phyloP scores from a whole-genome alignment of 768 basidiomycete species.

The Pisolithus microcarpus region DNA sequence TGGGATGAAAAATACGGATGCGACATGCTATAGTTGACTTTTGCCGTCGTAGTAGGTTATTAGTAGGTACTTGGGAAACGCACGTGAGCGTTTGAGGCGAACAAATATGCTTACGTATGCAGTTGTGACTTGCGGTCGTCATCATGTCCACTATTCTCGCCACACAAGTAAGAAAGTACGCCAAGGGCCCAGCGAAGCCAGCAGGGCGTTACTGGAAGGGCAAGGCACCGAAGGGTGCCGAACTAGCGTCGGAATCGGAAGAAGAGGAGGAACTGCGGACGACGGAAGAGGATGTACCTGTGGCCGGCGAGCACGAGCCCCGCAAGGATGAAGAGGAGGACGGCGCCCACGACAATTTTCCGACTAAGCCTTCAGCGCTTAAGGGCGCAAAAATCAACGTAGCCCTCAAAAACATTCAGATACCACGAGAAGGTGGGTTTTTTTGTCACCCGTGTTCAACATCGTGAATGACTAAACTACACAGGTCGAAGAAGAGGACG shows the following conservation, averaged over 20 bases:
- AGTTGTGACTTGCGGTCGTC: background rate
- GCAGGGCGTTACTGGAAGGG: constrained; percentile 88
- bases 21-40: too few relatives aligned
- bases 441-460: constrained; percentile 2
- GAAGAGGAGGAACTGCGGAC: constrained; percentile 41
- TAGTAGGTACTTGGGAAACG: too few relatives aligned
- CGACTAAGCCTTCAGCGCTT: constrained; percentile 27
- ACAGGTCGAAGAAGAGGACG: constrained; percentile 30
- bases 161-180: constrained; percentile 51
- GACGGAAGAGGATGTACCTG: constrained; percentile 46
- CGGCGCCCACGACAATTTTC: constrained; percentile 43
- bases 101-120: constrained; percentile 11
- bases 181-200: constrained; percentile 70
- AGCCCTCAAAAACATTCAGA: constrained; percentile 69
- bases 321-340: constrained; percentile 38
- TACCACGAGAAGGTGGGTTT: constrained; percentile 53
- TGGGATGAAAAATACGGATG: too few relatives aligned
- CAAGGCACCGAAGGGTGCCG: constrained; percentile 74
- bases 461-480: constrained; percentile 6
- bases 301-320: constrained; percentile 52
- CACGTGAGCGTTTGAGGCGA: too few relatives aligned
- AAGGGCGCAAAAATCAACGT: constrained; percentile 59
- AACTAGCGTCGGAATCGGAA: constrained; percentile 58
- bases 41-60: too few relatives aligned
- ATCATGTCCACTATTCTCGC: constrained; percentile 29